A percentile compares a stretch with the other conserved stretches of the same genome.
Evolutionary conservation across 225 moss, liverwort and hornwort genomes (phyloP).

Genomic region (Sphagnum contortum): DNA sequence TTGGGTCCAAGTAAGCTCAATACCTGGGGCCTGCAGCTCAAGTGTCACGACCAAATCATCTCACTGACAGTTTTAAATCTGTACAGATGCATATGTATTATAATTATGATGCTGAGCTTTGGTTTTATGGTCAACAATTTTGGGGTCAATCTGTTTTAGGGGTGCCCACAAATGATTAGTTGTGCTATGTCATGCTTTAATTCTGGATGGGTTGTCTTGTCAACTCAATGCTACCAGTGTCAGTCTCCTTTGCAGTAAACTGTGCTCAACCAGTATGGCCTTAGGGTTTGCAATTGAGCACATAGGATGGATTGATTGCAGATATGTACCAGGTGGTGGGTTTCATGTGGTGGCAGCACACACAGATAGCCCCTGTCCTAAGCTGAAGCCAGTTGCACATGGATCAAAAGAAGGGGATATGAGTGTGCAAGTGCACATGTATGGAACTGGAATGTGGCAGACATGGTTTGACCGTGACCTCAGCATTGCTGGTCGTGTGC

Average conservation of each 20-base stretch:
- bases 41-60: too few relatives aligned
- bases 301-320: slow-evolving; percentile 8
- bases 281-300: too few relatives aligned
- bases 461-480: slow-evolving; percentile 86
- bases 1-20: slow-evolving; percentile 60
- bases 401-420: slow-evolving; percentile 63
- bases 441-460: slow-evolving; percentile 78
- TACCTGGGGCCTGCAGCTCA: too few relatives aligned
- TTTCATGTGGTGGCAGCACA: slow-evolving; percentile 80
- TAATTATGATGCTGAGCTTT: neutral
- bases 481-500: slow-evolving; percentile 70
- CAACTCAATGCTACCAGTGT: neutral
- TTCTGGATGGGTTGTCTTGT: neutral
- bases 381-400: slow-evolving; percentile 75
- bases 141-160: too few relatives aligned
- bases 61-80: too few relatives aligned
- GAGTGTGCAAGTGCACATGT: slow-evolving; percentile 67
- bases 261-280: too few relatives aligned
- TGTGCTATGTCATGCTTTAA: too few relatives aligned
- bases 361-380: slow-evolving; percentile 80
- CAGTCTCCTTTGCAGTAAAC: neutral
- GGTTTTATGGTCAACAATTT: neutral
- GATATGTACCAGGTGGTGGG: slow-evolving; percentile 70
- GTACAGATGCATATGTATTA: too few relatives aligned
- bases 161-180: too few relatives aligned